Evolutionary conservation across 257 asterid species (phyloP).

Genomic region (Gynochthodes officinalis): DNA sequence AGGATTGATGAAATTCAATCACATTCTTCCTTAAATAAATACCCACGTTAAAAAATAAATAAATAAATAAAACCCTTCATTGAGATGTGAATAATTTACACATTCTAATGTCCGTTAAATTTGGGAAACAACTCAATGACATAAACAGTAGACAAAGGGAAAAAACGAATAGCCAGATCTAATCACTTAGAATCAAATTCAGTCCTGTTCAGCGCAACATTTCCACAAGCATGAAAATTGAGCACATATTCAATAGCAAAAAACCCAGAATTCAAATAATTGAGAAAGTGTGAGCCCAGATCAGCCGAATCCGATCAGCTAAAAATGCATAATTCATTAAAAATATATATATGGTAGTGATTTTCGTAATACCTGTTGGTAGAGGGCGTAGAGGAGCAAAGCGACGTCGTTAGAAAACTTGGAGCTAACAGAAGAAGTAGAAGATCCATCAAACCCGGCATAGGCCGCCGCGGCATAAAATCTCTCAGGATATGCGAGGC

Average conservation of each 20-base stretch:
- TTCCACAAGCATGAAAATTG: neutral
- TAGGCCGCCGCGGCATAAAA: slow-evolving; percentile 92
- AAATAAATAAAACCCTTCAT: too few species aligned
- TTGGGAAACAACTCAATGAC: neutral
- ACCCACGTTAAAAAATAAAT: neutral
- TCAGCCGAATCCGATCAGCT: slow-evolving; percentile 7
- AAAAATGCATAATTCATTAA: slow-evolving; percentile 10
- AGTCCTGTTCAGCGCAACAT: neutral
- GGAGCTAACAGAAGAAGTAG: slow-evolving; percentile 65
- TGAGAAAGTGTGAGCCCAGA: slow-evolving; percentile 1
- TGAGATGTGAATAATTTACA: neutral
- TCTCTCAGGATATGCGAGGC: slow-evolving; percentile 92
- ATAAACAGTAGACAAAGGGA: neutral
- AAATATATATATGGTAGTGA: slow-evolving; percentile 6
- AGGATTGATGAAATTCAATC: neutral
- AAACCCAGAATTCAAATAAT: slow-evolving; percentile 1
- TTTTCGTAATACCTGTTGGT: slow-evolving; percentile 65
- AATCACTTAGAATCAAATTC: neutral
- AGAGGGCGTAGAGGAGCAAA: slow-evolving; percentile 82
- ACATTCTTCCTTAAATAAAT: neutral
- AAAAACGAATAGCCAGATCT: slow-evolving; percentile 11
- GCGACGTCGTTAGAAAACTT: slow-evolving; percentile 81
- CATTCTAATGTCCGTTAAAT: neutral
- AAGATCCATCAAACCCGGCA: slow-evolving; percentile 88
- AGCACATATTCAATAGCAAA: neutral